These are phyloP conservation scores for Rhodotorula sp. DNA, from an alignment of 1,284 basidiomycete genomes.

Conservation along the genomic window DNA sequence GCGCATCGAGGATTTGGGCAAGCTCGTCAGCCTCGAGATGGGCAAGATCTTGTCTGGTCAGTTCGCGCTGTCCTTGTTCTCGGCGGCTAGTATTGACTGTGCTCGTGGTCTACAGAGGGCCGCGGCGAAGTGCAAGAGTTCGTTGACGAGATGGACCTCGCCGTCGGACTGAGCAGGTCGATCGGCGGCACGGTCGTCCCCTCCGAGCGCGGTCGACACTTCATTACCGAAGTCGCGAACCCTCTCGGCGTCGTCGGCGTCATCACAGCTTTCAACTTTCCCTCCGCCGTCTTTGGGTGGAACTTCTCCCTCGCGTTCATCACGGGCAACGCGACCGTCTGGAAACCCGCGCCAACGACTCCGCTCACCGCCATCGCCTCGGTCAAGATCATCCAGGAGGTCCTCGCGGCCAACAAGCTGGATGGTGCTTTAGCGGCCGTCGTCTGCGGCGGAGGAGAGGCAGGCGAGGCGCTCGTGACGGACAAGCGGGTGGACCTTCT, in stretches of 20 bases:
- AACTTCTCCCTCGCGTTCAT: constrained; percentile 85
- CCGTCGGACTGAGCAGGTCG: constrained; percentile 75
- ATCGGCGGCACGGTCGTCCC: constrained; percentile 70
- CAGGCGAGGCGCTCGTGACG: constrained; percentile 73
- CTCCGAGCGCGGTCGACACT: constrained; percentile 83
- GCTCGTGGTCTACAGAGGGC: constrained; percentile 1
- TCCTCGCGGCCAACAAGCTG: constrained; percentile 76
- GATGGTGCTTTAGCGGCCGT: constrained; percentile 79
- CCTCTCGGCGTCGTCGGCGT: constrained; percentile 90
- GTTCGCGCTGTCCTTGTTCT: neutral
- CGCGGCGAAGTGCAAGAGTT: constrained; percentile 59
- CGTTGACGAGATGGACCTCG: constrained; percentile 80
- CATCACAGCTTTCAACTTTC: constrained; percentile 75
- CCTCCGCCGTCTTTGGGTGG: constrained; percentile 65
- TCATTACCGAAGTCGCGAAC: constrained; percentile 81
- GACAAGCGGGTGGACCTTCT: constrained; percentile 66
- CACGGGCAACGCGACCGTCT: constrained; percentile 87
- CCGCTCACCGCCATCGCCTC: constrained; percentile 74
- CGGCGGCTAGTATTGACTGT: neutral
- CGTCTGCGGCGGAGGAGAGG: constrained; percentile 75
- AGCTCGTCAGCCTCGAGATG: constrained; percentile 70
- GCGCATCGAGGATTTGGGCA: constrained; percentile 58
- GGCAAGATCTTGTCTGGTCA: constrained; percentile 70
- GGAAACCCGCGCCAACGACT: constrained; percentile 91
- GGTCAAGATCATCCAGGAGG: constrained; percentile 74